A percentile compares a stretch with the other conserved stretches of the same genome.
These are phyloP conservation scores for Globisporangium acanthophoron DNA, from an alignment of 352 stramenopile species.

Conservation along the genomic window DNA sequence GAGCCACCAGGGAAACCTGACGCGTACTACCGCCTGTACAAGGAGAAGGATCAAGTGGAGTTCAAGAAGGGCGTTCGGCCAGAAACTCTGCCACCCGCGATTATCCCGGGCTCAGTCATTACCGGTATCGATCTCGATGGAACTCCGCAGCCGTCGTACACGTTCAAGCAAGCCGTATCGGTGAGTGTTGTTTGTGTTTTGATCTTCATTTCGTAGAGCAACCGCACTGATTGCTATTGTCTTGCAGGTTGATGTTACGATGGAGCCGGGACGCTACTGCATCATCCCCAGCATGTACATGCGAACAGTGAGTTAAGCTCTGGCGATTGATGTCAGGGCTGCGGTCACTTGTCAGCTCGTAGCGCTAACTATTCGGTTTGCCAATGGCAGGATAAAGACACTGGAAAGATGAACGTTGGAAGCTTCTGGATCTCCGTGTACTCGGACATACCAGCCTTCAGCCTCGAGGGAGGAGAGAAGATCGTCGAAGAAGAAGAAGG, in stretches of 20 bases:
- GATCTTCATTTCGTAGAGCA: background rate
- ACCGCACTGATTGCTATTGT: background rate
- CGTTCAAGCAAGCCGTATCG: constrained; percentile 80
- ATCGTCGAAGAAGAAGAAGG: constrained; percentile 82
- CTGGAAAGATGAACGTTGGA: constrained; percentile 69
- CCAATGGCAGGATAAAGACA: constrained; percentile 54
- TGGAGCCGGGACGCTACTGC: constrained; percentile 74
- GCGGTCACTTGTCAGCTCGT: background rate
- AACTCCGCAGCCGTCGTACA: constrained; percentile 67
- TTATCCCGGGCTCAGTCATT: constrained; percentile 76
- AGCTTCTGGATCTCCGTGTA: constrained; percentile 85
- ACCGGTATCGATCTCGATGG: constrained; percentile 58
- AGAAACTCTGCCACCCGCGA: constrained; percentile 50
- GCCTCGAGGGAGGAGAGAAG: constrained; percentile 61
- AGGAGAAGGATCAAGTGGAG: constrained; percentile 43
- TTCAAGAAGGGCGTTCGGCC: constrained; percentile 53
- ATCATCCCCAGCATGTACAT: constrained; percentile 87
- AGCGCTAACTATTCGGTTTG: background rate
- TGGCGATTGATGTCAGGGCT: background rate
- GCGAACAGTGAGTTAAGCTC: constrained; percentile 46
- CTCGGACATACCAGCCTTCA: constrained; percentile 58
- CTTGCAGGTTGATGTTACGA: constrained; percentile 49
- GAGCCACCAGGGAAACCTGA: constrained; percentile 52
- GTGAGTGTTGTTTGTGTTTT: constrained; percentile 16
- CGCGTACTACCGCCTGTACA: constrained; percentile 72